Evolutionary conservation across 345 rosid genomes (phyloP).

Genomic region (Acer campestre): DNA sequence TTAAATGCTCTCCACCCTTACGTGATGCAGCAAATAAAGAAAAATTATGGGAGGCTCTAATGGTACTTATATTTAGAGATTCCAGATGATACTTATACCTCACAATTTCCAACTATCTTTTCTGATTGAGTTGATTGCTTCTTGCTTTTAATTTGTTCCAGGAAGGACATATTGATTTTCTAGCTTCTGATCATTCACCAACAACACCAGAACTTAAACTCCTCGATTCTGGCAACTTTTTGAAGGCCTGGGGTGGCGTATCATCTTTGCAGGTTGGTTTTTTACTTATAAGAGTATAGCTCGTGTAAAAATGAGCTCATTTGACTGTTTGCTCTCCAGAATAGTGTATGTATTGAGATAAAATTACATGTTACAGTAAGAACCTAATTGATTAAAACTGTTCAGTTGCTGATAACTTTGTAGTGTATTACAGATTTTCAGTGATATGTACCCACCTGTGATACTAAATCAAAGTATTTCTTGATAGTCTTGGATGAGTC

Average conservation of each 20-base stretch:
- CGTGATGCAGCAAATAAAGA: conserved; percentile 78
- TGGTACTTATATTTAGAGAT: conserved; percentile 46
- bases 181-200: conserved; percentile 98
- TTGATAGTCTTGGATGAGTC: neutral
- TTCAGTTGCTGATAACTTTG: neutral
- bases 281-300: neutral
- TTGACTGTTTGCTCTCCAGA: neutral
- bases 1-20: conserved; percentile 94
- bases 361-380: neutral
- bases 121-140: neutral
- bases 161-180: conserved; percentile 87
- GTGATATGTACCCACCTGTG: neutral
- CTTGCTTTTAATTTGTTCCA: conserved; percentile 34
- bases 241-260: conserved; percentile 98
- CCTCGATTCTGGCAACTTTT: conserved; percentile 71
- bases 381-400: neutral
- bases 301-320: neutral
- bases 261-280: conserved; percentile 85
- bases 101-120: conserved; percentile 6
- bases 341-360: neutral
- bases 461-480: neutral
- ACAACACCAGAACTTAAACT: conserved; percentile 81
- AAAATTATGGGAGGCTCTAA: conserved; percentile 82
- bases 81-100: conserved; percentile 9
- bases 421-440: neutral